Percentiles rank a stretch among this genome's conserved stretches.
phyloP scores from a whole-genome alignment of 73 alveolate species.

The Paramecium primaurelia region DNA sequence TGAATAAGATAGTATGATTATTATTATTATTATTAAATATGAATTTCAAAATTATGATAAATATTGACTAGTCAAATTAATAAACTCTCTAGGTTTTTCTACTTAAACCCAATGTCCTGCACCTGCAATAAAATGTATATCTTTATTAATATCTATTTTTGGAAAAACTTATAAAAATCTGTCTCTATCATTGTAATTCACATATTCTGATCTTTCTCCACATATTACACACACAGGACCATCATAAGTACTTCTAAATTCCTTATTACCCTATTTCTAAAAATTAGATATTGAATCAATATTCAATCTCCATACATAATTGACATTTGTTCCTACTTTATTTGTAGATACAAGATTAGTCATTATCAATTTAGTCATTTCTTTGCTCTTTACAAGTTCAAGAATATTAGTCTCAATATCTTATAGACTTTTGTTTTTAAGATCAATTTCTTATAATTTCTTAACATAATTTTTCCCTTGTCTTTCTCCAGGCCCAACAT shows the following conservation, averaged over 20 bases:
- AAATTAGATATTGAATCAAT: neutral
- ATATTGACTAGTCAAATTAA: neutral
- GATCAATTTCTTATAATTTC: neutral
- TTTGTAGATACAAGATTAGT: neutral
- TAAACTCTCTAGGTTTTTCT: constrained; percentile 50
- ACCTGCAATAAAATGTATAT: constrained; percentile 31
- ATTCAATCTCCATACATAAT: neutral
- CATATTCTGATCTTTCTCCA: constrained; percentile 54
- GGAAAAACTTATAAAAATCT: neutral
- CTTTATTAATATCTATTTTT: neutral
- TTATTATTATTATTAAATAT: no score
- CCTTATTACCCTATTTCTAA: neutral
- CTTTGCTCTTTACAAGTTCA: neutral
- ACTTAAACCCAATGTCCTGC: constrained; percentile 64
- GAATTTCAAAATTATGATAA: neutral
- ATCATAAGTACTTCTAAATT: neutral
- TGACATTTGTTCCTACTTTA: neutral
- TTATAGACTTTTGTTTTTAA: neutral
- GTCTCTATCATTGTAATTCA: neutral
- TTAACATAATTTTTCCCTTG: neutral
- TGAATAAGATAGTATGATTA: no score
- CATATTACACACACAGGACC: neutral
- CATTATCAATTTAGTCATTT: neutral
- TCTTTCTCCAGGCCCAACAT: constrained; percentile 31
- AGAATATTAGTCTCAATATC: neutral